Evolutionary conservation across 2,329 filamentous ascomycete genomes (phyloP), one percentile per base, ranked within the genome.

Genomic region (Akanthomyces uredinophilus): DNA sequence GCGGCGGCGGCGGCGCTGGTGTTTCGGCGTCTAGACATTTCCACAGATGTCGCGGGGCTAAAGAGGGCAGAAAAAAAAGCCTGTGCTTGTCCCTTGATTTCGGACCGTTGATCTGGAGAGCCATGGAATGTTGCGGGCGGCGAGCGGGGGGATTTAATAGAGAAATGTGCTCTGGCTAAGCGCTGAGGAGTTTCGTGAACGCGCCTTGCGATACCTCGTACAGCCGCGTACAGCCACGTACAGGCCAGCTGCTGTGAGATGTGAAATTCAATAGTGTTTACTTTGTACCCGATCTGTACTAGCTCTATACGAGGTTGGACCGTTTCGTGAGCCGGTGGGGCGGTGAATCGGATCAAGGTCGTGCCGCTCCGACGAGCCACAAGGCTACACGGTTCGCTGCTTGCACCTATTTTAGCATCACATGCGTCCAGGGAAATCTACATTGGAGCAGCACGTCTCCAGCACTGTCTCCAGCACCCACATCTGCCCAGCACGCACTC

Each of bases 191-290:
- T 29, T 11, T n/a, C 35, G 22, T 20, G 50, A 52, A 10, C 57
- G 57, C 57, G 57, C 37, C 35, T 29, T 22, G 47, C 39, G 35
- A 46, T 39, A 49, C 43, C 7, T 27, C 11, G 27, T 24, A 49
- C 54, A 27, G 27, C 54, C 54, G 22, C 18, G 54, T 54, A 51
- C 54, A 49, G 43, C 32, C 24, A 41, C 43, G 39, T 50, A 43
- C 49, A 60, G 52, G 32, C 32, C 24, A 24, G 16, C 22, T 13
- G 29, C 18, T 41, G 20, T 57, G 43, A 43, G 32, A 44, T 24
- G 54, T 47, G 52, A 57, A 41, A 22, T 39, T 10, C 56, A 29
- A 29, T 22, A 43, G 59, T 64, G 63, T 64, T 64, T 64, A 64
- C 63, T 64, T 44, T 24, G 50, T 51, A 24, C 63, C 59, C 54